These are phyloP conservation scores for Claviceps sp. DNA, from an alignment of 2,329 filamentous ascomycete genomes.

Conservation along the genomic window DNA sequence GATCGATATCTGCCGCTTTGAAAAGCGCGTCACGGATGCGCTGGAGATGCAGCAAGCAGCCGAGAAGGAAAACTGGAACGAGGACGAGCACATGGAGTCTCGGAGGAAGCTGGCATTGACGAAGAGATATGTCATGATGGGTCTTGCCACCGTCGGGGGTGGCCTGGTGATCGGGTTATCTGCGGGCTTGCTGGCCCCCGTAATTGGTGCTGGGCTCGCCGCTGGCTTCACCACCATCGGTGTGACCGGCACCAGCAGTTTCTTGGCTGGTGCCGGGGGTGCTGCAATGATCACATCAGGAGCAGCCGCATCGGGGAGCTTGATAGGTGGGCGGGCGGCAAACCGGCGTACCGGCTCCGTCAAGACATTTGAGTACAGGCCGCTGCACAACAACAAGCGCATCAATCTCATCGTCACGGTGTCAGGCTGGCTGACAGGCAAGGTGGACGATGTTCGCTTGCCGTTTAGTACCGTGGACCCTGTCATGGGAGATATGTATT, in stretches of 20 bases:
- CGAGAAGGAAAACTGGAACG: constrained; percentile 94
- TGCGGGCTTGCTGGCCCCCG: constrained; percentile 77
- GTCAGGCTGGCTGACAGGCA: constrained; percentile 97
- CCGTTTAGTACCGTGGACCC: constrained; percentile 95
- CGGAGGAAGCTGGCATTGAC: constrained; percentile 72
- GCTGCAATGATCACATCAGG: constrained; percentile 88
- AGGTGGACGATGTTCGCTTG: constrained; percentile 87
- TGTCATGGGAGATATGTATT: constrained; percentile 97
- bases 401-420: constrained; percentile 93
- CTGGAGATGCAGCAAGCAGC: constrained; percentile 95
- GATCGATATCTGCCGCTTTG: constrained; percentile 91
- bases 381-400: constrained; percentile 93
- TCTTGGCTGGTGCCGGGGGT: constrained; percentile 81
- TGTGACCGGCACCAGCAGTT: constrained; percentile 74
- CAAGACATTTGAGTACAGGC: constrained; percentile 91
- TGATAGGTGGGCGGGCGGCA: constrained; percentile 78
- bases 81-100: constrained; percentile 82
- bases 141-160: constrained; percentile 87
- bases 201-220: constrained; percentile 87
- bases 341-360: constrained; percentile 79
- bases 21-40: constrained; percentile 92
- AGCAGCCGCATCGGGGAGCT: constrained; percentile 72
- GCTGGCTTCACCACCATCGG: constrained; percentile 93
- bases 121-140: constrained; percentile 86
- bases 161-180: constrained; percentile 91